These are phyloP conservation scores for Rhynchospora pubera DNA, from an alignment of 176 grass and related monocot species.

Conservation along the genomic window DNA sequence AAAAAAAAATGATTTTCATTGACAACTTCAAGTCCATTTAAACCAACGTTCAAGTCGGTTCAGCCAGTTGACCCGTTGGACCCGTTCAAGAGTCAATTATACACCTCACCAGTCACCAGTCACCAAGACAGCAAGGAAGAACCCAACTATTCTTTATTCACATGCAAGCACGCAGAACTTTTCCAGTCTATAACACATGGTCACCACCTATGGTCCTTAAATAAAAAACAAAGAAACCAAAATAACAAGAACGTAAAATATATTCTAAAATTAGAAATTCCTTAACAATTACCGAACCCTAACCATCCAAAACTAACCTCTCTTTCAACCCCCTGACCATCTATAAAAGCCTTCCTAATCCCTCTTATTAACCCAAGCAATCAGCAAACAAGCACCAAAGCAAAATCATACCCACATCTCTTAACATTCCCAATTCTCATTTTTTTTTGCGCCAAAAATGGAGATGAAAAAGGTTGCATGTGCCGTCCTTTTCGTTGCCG, in stretches of 20 bases:
- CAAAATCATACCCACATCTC: constrained; percentile 22
- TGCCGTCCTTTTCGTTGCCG: constrained; percentile 56
- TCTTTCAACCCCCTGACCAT: constrained; percentile 15
- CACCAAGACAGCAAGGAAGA: neutral
- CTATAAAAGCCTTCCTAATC: constrained; percentile 45
- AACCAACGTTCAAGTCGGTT: neutral
- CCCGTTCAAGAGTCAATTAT: constrained; percentile 12
- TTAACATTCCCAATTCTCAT: constrained; percentile 19
- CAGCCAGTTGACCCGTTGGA: neutral
- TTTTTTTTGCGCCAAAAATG: constrained; percentile 52
- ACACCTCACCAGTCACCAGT: constrained; percentile 26
- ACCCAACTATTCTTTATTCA: constrained; percentile 24
- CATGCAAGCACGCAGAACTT: constrained; percentile 32
- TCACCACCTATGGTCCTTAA: constrained; percentile 13
- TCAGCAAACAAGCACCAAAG: constrained; percentile 19
- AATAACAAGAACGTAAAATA: constrained; percentile 1
- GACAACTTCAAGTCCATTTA: neutral
- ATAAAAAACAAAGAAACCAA: constrained; percentile 1
- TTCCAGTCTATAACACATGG: constrained; percentile 31
- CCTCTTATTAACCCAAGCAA: constrained; percentile 33
- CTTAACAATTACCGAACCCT: constrained; percentile 14
- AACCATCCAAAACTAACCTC: constrained; percentile 13
- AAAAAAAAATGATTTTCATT: neutral
- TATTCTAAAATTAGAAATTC: constrained; percentile 5
- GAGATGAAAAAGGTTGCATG: constrained; percentile 98